phyloP scores from a whole-genome alignment of 192 early-diverging fungal species.

The Podila clonocystis region DNA sequence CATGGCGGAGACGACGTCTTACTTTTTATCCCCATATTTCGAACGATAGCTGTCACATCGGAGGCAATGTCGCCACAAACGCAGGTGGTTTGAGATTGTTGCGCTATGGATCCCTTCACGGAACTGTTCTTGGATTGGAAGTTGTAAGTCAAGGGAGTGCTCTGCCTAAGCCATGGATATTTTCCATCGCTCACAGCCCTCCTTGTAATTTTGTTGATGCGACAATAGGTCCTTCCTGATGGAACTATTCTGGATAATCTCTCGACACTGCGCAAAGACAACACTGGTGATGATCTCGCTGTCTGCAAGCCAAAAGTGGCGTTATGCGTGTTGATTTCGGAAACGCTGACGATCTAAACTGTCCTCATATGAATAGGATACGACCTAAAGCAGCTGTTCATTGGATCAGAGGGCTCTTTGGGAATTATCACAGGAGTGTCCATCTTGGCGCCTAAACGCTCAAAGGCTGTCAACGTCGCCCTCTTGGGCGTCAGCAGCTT shows the following conservation, averaged over 20 bases:
- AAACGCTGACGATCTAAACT: too few relatives aligned
- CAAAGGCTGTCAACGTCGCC: constrained; percentile 80
- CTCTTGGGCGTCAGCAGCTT: constrained; percentile 85
- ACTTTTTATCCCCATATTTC: neutral
- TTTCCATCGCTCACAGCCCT: too few relatives aligned
- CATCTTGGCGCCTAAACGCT: constrained; percentile 79
- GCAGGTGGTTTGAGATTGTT: constrained; percentile 96
- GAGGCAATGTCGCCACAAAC: constrained; percentile 99
- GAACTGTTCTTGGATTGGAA: constrained; percentile 95
- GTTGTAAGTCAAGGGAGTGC: constrained; percentile 60
- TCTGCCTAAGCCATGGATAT: too few relatives aligned
- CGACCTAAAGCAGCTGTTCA: constrained; percentile 98
- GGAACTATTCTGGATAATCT: constrained; percentile 91
- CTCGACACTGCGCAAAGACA: constrained; percentile 94
- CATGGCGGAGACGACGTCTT: neutral
- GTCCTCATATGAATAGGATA: constrained; percentile 51
- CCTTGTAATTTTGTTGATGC: neutral
- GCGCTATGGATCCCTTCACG: constrained; percentile 96
- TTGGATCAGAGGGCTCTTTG: constrained; percentile 95
- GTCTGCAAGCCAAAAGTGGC: too few relatives aligned
- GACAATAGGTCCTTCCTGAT: constrained; percentile 77
- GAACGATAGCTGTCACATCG: constrained; percentile 91
- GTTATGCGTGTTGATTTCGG: too few relatives aligned
- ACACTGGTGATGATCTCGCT: constrained; percentile 70
- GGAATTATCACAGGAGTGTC: constrained; percentile 95